These are phyloP conservation scores for Myxozyma geophila DNA, from an alignment of 805 yeast genomes.

Conservation along the genomic window DNA sequence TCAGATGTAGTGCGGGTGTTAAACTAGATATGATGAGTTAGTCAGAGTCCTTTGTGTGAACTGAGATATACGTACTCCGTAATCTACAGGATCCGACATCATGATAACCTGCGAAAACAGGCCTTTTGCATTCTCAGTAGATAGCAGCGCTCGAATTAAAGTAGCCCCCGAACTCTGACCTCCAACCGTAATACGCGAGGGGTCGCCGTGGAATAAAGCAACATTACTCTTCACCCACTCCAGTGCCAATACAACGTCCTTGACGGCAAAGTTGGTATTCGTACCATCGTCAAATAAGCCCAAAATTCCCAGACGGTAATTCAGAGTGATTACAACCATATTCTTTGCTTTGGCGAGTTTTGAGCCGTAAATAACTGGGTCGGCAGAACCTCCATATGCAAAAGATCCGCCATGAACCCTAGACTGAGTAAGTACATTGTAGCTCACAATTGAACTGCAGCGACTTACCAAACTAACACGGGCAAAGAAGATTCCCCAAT, in stretches of 20 bases:
- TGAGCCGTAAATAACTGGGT: conserved; percentile 40
- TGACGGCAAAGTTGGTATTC: conserved; percentile 32
- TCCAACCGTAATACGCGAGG: conserved; percentile 43
- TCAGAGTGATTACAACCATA: conserved; percentile 38
- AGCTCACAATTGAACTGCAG: not conserved
- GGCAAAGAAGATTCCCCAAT: conserved; percentile 11
- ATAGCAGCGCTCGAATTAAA: conserved; percentile 29
- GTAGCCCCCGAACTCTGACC: conserved; percentile 47
- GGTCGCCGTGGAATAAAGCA: conserved; percentile 43
- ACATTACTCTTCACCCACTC: conserved; percentile 45
- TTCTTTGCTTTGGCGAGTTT: conserved; percentile 34
- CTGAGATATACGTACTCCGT: conserved; percentile 16
- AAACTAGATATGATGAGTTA: conserved; percentile 10
- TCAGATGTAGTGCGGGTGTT: conserved; percentile 24
- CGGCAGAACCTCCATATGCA: conserved; percentile 42
- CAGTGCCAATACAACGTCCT: conserved; percentile 39
- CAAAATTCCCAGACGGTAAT: conserved; percentile 35
- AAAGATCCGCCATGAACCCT: conserved; percentile 50
- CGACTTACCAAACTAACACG: conserved; percentile 26
- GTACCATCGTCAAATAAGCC: conserved; percentile 37
- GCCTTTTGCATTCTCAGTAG: conserved; percentile 23
- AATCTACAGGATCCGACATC: conserved; percentile 36
- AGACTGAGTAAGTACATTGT: conserved; percentile 40
- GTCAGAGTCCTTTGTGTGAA: not conserved
- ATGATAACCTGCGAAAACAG: conserved; percentile 25